Evolutionary conservation across 2,329 filamentous ascomycete species (phyloP).

Genomic region (Fusarium armeniacum): DNA sequence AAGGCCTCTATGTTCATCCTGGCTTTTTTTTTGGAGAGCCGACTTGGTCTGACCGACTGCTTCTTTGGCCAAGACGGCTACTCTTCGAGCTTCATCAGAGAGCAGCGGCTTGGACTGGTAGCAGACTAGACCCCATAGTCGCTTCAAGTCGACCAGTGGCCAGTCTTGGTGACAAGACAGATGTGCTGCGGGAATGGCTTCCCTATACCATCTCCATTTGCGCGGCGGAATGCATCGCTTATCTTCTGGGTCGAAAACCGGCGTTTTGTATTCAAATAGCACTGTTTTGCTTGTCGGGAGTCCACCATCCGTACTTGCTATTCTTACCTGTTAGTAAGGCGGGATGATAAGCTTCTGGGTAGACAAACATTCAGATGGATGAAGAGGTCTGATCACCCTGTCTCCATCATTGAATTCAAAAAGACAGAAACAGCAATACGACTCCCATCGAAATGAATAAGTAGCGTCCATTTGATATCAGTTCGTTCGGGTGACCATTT

Average conservation of each 20-base stretch:
- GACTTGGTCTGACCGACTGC: background rate
- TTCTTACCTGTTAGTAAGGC: background rate
- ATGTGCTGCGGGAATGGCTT: constrained; percentile 1
- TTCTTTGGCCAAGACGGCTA: background rate
- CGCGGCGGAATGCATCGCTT: constrained; percentile 19
- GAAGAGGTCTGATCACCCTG: background rate
- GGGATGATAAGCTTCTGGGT: background rate
- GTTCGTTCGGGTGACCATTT: too few species aligned
- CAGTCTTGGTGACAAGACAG: background rate
- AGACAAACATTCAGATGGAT: constrained; percentile 2
- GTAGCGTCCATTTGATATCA: constrained; percentile 3
- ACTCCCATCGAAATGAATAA: background rate
- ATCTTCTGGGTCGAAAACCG: constrained; percentile 16
- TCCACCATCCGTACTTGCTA: background rate
- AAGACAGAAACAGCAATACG: constrained; percentile 20
- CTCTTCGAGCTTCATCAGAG: background rate
- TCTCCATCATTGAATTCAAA: constrained; percentile 23
- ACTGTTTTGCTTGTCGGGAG: background rate
- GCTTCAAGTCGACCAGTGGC: background rate
- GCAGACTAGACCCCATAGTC: background rate
- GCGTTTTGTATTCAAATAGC: constrained; percentile 7
- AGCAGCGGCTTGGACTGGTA: constrained; percentile 7
- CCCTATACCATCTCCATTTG: background rate
- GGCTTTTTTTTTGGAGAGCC: constrained; percentile 11
- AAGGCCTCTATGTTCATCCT: background rate